A percentile compares a stretch with the other conserved stretches of the same genome.
These are phyloP conservation scores for Ceratobasidium sp. DNA, from an alignment of 1,284 basidiomycete species.

Conservation along the genomic window DNA sequence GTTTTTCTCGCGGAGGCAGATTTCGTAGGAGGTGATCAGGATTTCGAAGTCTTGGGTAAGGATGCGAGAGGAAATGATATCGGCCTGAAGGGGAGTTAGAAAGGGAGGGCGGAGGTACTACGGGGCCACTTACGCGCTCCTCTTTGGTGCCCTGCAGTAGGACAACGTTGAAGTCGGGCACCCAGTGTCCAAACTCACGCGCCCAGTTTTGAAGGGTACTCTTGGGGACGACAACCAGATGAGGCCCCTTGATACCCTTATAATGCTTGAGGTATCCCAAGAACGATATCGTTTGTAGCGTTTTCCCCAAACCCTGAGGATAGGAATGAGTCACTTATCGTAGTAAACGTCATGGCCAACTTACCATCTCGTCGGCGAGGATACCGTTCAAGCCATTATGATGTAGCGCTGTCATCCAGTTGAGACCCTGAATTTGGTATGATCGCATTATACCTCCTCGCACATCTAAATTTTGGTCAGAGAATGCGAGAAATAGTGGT, in stretches of 20 bases:
- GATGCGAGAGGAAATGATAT: constrained; percentile 83
- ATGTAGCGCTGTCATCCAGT: constrained; percentile 96
- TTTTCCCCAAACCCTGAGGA: constrained; percentile 93
- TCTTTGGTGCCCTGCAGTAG: constrained; percentile 91
- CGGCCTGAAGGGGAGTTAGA: constrained; percentile 59
- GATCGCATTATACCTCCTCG: constrained; percentile 89
- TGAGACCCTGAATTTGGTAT: constrained; percentile 96
- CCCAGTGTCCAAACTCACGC: constrained; percentile 94
- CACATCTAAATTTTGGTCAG: constrained; percentile 70
- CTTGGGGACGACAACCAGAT: constrained; percentile 97
- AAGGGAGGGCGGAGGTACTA: neutral
- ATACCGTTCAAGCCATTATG: constrained; percentile 96
- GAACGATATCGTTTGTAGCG: constrained; percentile 98
- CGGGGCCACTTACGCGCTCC: constrained; percentile 71
- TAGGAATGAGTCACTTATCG: neutral
- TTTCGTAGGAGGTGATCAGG: constrained; percentile 97
- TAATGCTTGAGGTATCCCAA: constrained; percentile 94
- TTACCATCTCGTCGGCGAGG: constrained; percentile 93
- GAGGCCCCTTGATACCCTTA: constrained; percentile 81
- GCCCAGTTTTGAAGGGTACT: constrained; percentile 98
- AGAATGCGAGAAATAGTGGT: constrained; percentile 37
- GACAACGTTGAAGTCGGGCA: constrained; percentile 88
- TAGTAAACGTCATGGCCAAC: constrained; percentile 49
- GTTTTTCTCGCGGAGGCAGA: constrained; percentile 95
- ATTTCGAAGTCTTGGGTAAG: constrained; percentile 94